Percentiles rank a stretch among this genome's conserved stretches.
phyloP scores from a whole-genome alignment of 345 rosid species.

The Bruguiera parviflora region DNA sequence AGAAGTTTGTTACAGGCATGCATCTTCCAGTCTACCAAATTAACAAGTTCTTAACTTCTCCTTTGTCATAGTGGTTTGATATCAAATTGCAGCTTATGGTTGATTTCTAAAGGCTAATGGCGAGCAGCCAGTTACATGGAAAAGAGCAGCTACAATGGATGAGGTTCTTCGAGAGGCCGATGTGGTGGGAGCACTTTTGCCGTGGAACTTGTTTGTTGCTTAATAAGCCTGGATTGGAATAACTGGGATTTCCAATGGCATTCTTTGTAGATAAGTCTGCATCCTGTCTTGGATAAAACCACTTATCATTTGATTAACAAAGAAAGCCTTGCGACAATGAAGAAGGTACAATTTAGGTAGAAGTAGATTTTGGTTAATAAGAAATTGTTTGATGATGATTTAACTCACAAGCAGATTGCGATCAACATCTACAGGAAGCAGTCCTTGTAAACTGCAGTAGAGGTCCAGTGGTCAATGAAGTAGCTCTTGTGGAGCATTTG shows the following conservation, averaged over 20 bases:
- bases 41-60: neutral
- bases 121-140: constrained; percentile 85
- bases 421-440: constrained; percentile 58
- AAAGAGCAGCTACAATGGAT: constrained; percentile 80
- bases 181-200: constrained; percentile 43
- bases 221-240: constrained; percentile 1
- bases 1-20: constrained; percentile 84
- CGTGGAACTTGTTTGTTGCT: neutral
- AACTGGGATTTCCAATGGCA: constrained; percentile 8
- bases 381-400: neutral
- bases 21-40: neutral
- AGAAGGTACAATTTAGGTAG: constrained; percentile 51
- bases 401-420: neutral
- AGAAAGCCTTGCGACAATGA: constrained; percentile 86
- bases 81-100: constrained; percentile 57
- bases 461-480: constrained; percentile 92
- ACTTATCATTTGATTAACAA: constrained; percentile 93
- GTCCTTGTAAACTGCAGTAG: constrained; percentile 91
- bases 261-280: constrained; percentile 82
- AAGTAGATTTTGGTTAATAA: neutral
- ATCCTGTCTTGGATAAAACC: constrained; percentile 87
- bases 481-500: constrained; percentile 82
- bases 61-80: constrained; percentile 9
- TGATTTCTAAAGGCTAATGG: constrained; percentile 78
- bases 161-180: constrained; percentile 90